Evolutionary conservation across 192 early-diverging fungal genomes (phyloP).

Genomic region (Entomortierella lignicola): DNA sequence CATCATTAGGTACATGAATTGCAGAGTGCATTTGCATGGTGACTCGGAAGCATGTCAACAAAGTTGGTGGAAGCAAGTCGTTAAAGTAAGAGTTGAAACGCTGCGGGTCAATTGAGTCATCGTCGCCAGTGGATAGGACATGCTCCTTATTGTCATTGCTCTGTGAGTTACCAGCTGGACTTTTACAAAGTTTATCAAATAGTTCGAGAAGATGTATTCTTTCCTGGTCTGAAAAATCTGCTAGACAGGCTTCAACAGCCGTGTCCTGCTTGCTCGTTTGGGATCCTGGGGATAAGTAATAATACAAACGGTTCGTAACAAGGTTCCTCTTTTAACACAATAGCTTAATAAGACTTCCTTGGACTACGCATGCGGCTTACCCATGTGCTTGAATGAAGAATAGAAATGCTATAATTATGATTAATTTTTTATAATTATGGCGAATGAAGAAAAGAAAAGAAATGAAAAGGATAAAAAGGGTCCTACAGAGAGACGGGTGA

Average conservation of each 20-base stretch:
- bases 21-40: conserved; percentile 47
- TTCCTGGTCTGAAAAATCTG: conserved; percentile 43
- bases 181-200: conserved; percentile 31
- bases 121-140: not conserved
- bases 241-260: conserved; percentile 34
- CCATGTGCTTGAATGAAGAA: too few relatives aligned
- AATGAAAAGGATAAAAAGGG: too few relatives aligned
- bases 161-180: not conserved
- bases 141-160: conserved; percentile 3
- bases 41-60: conserved; percentile 40
- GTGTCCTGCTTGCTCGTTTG: conserved; percentile 50
- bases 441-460: too few relatives aligned
- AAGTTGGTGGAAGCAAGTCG: conserved; percentile 26
- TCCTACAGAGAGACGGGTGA: too few relatives aligned
- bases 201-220: conserved; percentile 18
- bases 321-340: too few relatives aligned
- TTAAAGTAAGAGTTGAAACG: conserved; percentile 39
- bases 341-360: too few relatives aligned
- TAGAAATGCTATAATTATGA: too few relatives aligned
- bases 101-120: conserved; percentile 32
- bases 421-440: too few relatives aligned
- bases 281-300: conserved; percentile 13
- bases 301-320: too few relatives aligned
- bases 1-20: conserved; percentile 21
- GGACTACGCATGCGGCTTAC: too few relatives aligned